phyloP scores from a whole-genome alignment of 495 filamentous ascomycete species.

The Penicillium malachiteum region DNA sequence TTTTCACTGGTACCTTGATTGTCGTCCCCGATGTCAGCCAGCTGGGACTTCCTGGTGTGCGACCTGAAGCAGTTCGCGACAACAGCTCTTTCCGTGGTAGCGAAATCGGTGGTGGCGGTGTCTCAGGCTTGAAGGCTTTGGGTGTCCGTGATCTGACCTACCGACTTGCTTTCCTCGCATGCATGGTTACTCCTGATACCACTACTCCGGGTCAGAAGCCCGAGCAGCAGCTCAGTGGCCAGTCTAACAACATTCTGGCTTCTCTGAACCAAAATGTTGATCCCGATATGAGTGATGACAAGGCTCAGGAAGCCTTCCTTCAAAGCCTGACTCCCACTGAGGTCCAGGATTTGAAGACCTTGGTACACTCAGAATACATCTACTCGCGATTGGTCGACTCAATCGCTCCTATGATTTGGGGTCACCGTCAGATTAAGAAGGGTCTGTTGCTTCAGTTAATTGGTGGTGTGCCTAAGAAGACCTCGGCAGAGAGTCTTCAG shows the following conservation, averaged over 20 bases:
- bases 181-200: constrained; percentile 93
- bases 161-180: constrained; percentile 92
- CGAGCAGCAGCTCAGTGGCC: constrained; percentile 65
- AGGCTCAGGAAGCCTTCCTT: constrained; percentile 84
- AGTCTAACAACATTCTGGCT: constrained; percentile 76
- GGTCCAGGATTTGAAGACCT: constrained; percentile 84
- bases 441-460: constrained; percentile 90
- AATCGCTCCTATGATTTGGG: constrained; percentile 95
- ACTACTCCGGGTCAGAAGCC: constrained; percentile 69
- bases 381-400: constrained; percentile 92
- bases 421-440: constrained; percentile 97
- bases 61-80: constrained; percentile 83
- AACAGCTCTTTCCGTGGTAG: constrained; percentile 70
- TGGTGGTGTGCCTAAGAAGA: constrained; percentile 81
- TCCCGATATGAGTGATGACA: constrained; percentile 69
- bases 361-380: constrained; percentile 95
- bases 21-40: constrained; percentile 97
- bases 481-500: constrained; percentile 85
- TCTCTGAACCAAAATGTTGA: constrained; percentile 71
- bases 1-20: constrained; percentile 95
- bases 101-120: constrained; percentile 79
- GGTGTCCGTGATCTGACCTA: constrained; percentile 97
- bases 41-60: constrained; percentile 82
- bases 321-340: constrained; percentile 78
- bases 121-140: constrained; percentile 84